These are phyloP conservation scores for Ascochyta pisi DNA, from an alignment of 2,329 filamentous ascomycete genomes.

Conservation along the genomic window DNA sequence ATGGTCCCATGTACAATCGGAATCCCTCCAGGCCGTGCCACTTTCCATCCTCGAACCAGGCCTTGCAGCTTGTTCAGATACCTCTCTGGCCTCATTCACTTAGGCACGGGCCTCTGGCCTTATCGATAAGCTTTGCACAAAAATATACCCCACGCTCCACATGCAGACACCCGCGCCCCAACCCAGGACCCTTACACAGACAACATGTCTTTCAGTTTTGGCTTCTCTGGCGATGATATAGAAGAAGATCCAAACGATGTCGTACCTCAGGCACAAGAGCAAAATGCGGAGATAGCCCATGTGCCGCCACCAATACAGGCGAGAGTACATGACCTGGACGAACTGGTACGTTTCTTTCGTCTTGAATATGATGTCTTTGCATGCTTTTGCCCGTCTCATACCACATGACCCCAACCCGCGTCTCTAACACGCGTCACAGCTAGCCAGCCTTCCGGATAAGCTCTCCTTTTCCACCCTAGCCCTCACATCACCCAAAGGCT, in stretches of 20 bases:
- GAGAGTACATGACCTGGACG: constrained; percentile 53
- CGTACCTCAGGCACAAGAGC: constrained; percentile 16
- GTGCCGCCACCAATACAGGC: constrained; percentile 46
- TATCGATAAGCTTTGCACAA: constrained; percentile 19
- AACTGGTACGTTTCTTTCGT: constrained; percentile 53
- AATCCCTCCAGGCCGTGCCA: neutral
- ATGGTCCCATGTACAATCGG: neutral
- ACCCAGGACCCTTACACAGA: neutral
- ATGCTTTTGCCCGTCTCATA: neutral
- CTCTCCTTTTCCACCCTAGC: constrained; percentile 71
- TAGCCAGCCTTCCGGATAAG: constrained; percentile 71
- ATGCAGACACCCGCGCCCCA: neutral
- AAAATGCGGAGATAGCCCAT: constrained; percentile 4
- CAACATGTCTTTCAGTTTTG: constrained; percentile 60
- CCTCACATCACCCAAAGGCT: constrained; percentile 66
- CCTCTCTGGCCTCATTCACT: constrained; percentile 3
- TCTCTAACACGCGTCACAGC: constrained; percentile 45
- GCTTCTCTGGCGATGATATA: constrained; percentile 66
- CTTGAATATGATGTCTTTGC: neutral
- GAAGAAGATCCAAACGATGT: constrained; percentile 55
- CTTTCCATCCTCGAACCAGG: neutral
- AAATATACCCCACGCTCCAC: constrained; percentile 20
- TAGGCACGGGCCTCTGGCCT: neutral
- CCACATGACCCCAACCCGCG: neutral
- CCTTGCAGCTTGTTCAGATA: neutral